A percentile compares a stretch with the other conserved stretches of the same genome.
phyloP scores from a whole-genome alignment of 2,329 filamentous ascomycete genomes.

The Neofusicoccum laricinum region DNA sequence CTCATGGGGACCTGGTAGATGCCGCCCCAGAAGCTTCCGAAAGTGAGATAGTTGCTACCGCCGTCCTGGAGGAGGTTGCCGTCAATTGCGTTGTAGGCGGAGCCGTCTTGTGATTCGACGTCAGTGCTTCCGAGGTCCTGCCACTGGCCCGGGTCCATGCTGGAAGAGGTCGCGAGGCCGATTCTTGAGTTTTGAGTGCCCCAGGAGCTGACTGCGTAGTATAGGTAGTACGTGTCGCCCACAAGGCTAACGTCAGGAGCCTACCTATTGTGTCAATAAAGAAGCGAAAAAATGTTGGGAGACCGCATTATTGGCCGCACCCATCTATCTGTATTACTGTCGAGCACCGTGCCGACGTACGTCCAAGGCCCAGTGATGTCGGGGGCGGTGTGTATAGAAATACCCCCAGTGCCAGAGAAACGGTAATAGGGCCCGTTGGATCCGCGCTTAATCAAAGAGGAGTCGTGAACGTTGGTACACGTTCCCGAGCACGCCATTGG shows the following conservation, averaged over 20 bases:
- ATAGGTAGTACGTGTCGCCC: slow-evolving; percentile 55
- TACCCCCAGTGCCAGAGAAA: slow-evolving; percentile 48
- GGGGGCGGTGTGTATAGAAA: slow-evolving; percentile 45
- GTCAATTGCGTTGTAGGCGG: slow-evolving; percentile 49
- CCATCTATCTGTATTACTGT: slow-evolving; percentile 48
- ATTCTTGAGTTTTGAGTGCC: slow-evolving; percentile 60
- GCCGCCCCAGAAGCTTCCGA: slow-evolving; percentile 65
- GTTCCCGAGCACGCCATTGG: slow-evolving; percentile 38
- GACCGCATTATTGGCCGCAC: slow-evolving; percentile 23
- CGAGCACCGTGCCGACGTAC: slow-evolving; percentile 42
- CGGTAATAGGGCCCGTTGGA: slow-evolving; percentile 45
- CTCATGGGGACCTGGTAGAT: slow-evolving; percentile 58
- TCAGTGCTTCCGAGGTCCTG: slow-evolving; percentile 55
- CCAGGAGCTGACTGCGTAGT: slow-evolving; percentile 60
- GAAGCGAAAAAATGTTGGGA: not conserved
- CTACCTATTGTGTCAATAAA: slow-evolving; percentile 32
- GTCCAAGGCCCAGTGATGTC: slow-evolving; percentile 48
- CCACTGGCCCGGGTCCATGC: slow-evolving; percentile 55
- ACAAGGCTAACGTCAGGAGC: slow-evolving; percentile 62
- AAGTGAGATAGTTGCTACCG: slow-evolving; percentile 51
- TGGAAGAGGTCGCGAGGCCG: slow-evolving; percentile 50
- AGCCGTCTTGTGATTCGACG: slow-evolving; percentile 29
- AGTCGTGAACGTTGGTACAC: slow-evolving; percentile 45
- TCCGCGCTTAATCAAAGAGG: slow-evolving; percentile 42
- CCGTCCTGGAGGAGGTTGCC: slow-evolving; percentile 37